phyloP scores from a whole-genome alignment of 2,329 filamentous ascomycete species.

The Penicillium sp. region DNA sequence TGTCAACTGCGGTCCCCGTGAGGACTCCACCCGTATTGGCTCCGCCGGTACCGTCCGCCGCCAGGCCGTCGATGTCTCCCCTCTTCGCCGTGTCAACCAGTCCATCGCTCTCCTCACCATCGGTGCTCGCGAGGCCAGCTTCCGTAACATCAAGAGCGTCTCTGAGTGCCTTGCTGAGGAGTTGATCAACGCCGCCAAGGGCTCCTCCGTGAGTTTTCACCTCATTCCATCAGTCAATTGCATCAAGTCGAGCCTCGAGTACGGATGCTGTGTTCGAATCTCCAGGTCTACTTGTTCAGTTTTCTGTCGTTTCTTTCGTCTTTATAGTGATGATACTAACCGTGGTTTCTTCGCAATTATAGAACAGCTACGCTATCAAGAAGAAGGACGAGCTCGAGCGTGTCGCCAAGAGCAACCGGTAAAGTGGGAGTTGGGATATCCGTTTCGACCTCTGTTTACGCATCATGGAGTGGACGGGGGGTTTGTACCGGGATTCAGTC shows the following conservation, averaged over 20 bases:
- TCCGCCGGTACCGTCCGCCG: constrained; percentile 99
- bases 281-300: not conserved
- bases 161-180: constrained; percentile 95
- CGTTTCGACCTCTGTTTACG: constrained; percentile 41
- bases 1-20: constrained; percentile 99
- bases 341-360: not conserved
- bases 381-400: constrained; percentile 99
- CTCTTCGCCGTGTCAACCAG: constrained; percentile 99
- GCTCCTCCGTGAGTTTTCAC: constrained; percentile 63
- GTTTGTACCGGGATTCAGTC: constrained; percentile 41
- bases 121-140: constrained; percentile 95
- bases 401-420: constrained; percentile 99
- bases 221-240: not conserved
- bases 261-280: not conserved
- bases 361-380: constrained; percentile 99
- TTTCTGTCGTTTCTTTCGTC: not conserved
- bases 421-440: constrained; percentile 57
- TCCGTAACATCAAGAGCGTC: constrained; percentile 97
- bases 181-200: constrained; percentile 99
- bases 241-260: not conserved
- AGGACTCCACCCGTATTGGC: constrained; percentile 99
- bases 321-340: not conserved
- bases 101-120: constrained; percentile 98
- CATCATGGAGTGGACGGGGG: constrained; percentile 43
- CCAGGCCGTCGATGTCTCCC: constrained; percentile 99